Conservation (phyloP, 345 rosid genomes). For the Eucalyptus regnans region DNA sequence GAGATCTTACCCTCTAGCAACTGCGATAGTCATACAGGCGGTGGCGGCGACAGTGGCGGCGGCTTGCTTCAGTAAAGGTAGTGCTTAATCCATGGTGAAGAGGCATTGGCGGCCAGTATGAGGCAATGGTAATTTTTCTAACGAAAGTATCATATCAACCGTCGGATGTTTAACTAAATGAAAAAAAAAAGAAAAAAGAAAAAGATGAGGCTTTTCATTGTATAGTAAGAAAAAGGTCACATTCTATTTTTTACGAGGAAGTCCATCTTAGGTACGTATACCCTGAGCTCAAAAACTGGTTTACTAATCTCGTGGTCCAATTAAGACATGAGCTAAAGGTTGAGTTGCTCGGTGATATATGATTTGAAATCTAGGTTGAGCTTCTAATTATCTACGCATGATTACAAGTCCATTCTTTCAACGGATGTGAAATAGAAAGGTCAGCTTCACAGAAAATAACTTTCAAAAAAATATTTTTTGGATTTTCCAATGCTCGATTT, state of each 20-base stretch:
- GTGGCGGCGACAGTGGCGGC: rapidly evolving
- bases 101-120: background rate
- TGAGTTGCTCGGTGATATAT: background rate
- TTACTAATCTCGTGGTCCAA: background rate
- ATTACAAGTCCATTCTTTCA: background rate
- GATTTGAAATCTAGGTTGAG: background rate
- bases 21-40: background rate
- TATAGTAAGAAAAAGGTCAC: background rate
- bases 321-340: background rate
- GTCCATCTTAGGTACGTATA: background rate
- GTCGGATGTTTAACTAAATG: background rate
- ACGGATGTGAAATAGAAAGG: background rate
- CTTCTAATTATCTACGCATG: background rate
- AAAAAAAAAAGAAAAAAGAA: too few relatives aligned
- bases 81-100: background rate
- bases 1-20: background rate
- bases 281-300: background rate
- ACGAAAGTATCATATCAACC: background rate
- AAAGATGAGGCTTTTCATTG: too few relatives aligned
- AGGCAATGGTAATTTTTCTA: background rate
- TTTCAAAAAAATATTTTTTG: too few relatives aligned
- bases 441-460: background rate
- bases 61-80: background rate
- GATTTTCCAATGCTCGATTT: rapidly evolving
- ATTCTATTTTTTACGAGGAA: background rate